A percentile compares a stretch with the other conserved stretches of the same genome.
Evolutionary conservation across 192 early-diverging fungal species (phyloP).

Genomic region (Globomyces pollinis-pini): DNA sequence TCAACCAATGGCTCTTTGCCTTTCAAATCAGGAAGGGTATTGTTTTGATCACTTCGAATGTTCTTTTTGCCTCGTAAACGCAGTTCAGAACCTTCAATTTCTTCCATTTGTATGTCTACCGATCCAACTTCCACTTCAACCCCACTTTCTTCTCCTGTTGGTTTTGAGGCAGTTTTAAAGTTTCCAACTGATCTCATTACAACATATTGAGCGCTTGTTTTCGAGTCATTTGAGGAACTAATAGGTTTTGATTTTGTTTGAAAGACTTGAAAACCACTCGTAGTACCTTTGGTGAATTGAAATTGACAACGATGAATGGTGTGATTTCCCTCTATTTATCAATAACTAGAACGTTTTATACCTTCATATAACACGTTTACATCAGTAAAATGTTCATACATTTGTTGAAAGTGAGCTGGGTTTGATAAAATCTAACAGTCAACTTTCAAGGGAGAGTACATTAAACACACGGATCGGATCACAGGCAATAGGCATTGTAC

Average conservation of each 20-base stretch:
- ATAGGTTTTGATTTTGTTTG: slow-evolving; percentile 6
- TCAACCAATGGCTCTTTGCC: slow-evolving; percentile 5
- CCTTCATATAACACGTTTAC: background rate
- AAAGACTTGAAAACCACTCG: slow-evolving; percentile 4
- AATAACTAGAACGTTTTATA: background rate
- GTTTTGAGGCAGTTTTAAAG: background rate
- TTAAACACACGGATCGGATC: slow-evolving; percentile 38
- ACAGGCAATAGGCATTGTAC: slow-evolving; percentile 24
- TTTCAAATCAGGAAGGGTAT: too few relatives aligned
- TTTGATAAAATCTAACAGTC: slow-evolving; percentile 38
- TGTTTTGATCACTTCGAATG: too few relatives aligned
- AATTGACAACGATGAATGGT: background rate
- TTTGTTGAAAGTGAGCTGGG: slow-evolving; percentile 40
- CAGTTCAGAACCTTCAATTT: background rate
- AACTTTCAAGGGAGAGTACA: background rate
- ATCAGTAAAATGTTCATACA: slow-evolving; percentile 30
- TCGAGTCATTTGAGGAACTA: background rate
- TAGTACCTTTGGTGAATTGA: background rate
- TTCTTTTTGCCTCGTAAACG: too few relatives aligned
- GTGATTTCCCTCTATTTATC: background rate
- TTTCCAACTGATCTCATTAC: slow-evolving; percentile 22
- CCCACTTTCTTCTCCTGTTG: background rate
- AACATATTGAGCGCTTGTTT: slow-evolving; percentile 2
- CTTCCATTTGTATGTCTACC: background rate
- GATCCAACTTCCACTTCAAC: background rate